phyloP scores from a whole-genome alignment of 768 basidiomycete genomes.

The Thelephora aurantiotincta region DNA sequence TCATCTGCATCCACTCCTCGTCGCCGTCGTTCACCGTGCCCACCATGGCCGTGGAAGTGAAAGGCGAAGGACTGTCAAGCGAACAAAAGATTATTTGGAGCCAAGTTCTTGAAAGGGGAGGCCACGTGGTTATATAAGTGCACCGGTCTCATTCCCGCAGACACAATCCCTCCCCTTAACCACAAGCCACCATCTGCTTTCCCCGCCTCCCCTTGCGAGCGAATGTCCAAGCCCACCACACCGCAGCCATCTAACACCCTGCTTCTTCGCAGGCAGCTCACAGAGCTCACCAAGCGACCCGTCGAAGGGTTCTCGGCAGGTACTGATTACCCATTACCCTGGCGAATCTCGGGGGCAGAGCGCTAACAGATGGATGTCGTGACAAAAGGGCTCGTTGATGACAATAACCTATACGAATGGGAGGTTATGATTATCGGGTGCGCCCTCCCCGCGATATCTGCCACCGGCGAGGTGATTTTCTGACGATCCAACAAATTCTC shows the following conservation, averaged over 20 bases:
- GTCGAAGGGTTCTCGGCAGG: constrained; percentile 97
- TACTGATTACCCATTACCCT: constrained; percentile 17
- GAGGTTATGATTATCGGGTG: constrained; percentile 91
- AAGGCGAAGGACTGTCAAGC: too few species aligned
- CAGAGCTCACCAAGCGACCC: constrained; percentile 82
- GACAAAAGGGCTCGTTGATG: constrained; percentile 75
- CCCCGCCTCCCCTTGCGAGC: background rate
- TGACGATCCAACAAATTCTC: constrained; percentile 2
- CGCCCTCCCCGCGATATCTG: constrained; percentile 11
- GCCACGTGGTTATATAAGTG: background rate
- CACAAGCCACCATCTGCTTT: background rate
- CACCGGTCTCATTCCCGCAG: constrained; percentile 4
- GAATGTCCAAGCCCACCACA: constrained; percentile 13
- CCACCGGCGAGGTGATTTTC: background rate
- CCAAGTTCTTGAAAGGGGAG: too few species aligned
- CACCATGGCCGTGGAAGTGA: background rate
- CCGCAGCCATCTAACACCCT: constrained; percentile 26
- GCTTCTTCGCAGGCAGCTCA: constrained; percentile 64
- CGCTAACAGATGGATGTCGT: constrained; percentile 16
- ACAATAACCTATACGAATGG: constrained; percentile 93
- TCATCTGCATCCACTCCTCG: constrained; percentile 46
- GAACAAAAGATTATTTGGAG: too few species aligned
- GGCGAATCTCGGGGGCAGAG: constrained; percentile 10
- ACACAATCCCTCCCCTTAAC: constrained; percentile 5
- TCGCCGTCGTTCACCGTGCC: constrained; percentile 13